A percentile compares a stretch with the other conserved stretches of the same genome.
Evolutionary conservation across 1,284 basidiomycete genomes (phyloP).

Genomic region (Ustilago tritici): DNA sequence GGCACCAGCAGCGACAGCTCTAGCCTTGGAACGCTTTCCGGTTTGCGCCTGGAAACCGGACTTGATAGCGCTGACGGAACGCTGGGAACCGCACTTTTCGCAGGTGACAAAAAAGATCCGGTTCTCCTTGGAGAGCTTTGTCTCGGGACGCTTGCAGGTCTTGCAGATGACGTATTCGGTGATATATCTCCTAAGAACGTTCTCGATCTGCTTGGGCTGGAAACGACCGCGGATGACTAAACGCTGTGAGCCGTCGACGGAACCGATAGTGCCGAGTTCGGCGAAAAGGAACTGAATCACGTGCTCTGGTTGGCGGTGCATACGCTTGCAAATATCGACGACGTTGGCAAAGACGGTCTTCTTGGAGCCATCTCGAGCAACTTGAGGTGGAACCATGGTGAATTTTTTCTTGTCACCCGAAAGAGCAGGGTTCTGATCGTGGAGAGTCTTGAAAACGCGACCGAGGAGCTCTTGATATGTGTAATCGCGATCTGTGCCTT

Average conservation of each 20-base stretch:
- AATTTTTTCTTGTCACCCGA: constrained; percentile 83
- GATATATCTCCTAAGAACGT: constrained; percentile 95
- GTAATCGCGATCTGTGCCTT: constrained; percentile 89
- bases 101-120: constrained; percentile 99
- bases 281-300: constrained; percentile 97
- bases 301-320: constrained; percentile 99
- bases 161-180: constrained; percentile 99
- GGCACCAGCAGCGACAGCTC: constrained; percentile 50
- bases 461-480: constrained; percentile 94
- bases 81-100: constrained; percentile 89
- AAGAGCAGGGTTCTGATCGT: constrained; percentile 93
- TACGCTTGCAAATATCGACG: constrained; percentile 95
- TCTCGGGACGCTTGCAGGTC: constrained; percentile 98
- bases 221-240: constrained; percentile 97
- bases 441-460: constrained; percentile 90
- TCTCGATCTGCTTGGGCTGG: constrained; percentile 99
- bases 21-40: constrained; percentile 73
- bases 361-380: constrained; percentile 93
- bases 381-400: constrained; percentile 96
- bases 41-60: constrained; percentile 98
- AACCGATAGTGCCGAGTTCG: constrained; percentile 97
- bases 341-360: constrained; percentile 97
- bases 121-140: constrained; percentile 94
- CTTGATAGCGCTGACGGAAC: constrained; percentile 96
- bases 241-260: constrained; percentile 90